A percentile compares a stretch with the other conserved stretches of the same genome.
These are phyloP conservation scores for Typha latifolia DNA, from an alignment of 176 grass and related monocot species.

Conservation along the genomic window DNA sequence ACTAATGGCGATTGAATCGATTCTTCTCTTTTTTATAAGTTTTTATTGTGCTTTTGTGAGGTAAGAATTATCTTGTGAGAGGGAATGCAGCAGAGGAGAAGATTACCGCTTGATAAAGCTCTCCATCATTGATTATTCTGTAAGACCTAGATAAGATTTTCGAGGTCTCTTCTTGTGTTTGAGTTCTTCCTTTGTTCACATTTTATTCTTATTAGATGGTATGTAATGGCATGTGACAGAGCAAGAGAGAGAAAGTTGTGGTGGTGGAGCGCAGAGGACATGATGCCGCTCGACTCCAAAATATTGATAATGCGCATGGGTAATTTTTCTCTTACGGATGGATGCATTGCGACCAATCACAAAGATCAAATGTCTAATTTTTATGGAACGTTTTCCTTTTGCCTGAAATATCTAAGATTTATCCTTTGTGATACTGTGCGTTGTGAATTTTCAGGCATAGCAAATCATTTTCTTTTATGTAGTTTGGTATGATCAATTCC, in stretches of 20 bases:
- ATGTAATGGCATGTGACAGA: slow-evolving; percentile 35
- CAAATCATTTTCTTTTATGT: too few relatives aligned
- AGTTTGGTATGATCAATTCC: too few relatives aligned
- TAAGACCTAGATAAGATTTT: slow-evolving; percentile 30
- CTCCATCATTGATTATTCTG: slow-evolving; percentile 73
- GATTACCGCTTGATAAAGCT: slow-evolving; percentile 95
- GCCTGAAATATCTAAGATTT: not conserved
- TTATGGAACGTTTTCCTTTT: not conserved
- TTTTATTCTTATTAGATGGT: not conserved
- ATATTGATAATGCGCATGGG: slow-evolving; percentile 80
- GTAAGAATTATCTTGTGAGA: slow-evolving; percentile 80
- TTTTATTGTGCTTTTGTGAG: slow-evolving; percentile 18
- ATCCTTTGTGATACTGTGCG: not conserved
- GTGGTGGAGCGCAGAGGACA: slow-evolving; percentile 94
- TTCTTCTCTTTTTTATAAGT: not conserved
- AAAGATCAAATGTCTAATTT: not conserved
- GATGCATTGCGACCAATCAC: not conserved
- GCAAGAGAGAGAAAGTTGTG: slow-evolving; percentile 56
- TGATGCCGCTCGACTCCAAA: slow-evolving; percentile 85
- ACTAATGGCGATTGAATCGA: too few relatives aligned
- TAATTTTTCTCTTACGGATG: slow-evolving; percentile 19
- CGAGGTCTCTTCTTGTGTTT: not conserved
- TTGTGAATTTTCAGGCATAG: too few relatives aligned
- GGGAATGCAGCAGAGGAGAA: slow-evolving; percentile 93
- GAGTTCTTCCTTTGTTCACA: not conserved